Evolutionary conservation across 805 yeast genomes (phyloP), one percentile per base, ranked within the genome.

Genomic region (Brettanomyces anomalus): DNA sequence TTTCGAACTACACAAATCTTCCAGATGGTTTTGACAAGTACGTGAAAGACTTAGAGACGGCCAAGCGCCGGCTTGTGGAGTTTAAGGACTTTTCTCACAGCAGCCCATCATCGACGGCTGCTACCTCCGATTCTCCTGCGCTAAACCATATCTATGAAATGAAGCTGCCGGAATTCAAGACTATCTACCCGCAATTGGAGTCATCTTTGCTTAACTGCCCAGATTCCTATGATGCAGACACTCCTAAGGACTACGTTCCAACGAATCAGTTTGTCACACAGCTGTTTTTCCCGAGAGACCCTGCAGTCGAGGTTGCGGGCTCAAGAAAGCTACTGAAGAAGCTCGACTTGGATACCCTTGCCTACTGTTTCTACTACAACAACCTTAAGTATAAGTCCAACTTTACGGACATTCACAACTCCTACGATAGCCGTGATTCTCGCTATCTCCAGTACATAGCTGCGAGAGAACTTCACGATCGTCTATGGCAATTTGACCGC

Each of bases 281-380:
- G 33, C 76, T 84, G 18, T 85, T 81, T 62, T 93, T 86, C 64
- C 98, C 98, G 2, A 86, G 80, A 57, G 93, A 84, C 47, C 89
- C 89, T 28, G 70, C 79, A 62, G 76, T 77, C 45, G 85, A 78
- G 56, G 64, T 70, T n/a, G 66, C 76, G 43, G 81, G 78, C 40
- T 77, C 80, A 48, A 70, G 79, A 14, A 67, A 70, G 42, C 62
- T 84, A 35, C 70, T 85, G 63, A 67, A 74, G 21, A 86, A 82
- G 53, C 75, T 90, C 54, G 95, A 87, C 55, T 68, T 79, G 28
- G 96, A 88, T 56, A 90, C 97, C 2, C 64, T 93, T 51, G 89
- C 90, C 52, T 93, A 85, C 69, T 84, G 90, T 40, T 93, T 93
- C 64, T 93, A 93, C 66, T 93, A 88, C 61, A 76, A 80, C 51